These are phyloP conservation scores for Quercus glauca DNA, from an alignment of 306 rosid species.

Conservation along the genomic window DNA sequence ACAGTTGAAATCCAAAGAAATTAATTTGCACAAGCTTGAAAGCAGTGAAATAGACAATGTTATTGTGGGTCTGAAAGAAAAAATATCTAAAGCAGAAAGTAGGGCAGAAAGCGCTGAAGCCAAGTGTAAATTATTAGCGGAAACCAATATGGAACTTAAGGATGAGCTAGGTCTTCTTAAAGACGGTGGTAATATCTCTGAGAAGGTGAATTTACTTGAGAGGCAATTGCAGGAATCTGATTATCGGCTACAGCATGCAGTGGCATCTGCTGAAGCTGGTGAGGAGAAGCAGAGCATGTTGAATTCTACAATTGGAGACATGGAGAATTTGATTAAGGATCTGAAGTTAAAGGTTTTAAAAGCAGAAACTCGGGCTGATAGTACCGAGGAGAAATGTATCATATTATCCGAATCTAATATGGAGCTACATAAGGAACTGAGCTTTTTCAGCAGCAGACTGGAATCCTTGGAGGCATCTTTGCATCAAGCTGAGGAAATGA, in stretches of 20 bases:
- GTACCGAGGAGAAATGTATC: constrained; percentile 71
- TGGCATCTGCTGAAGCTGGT: constrained; percentile 83
- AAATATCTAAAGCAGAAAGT: constrained; percentile 36
- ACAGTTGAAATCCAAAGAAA: constrained; percentile 42
- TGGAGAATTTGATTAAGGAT: constrained; percentile 74
- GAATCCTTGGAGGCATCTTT: constrained; percentile 63
- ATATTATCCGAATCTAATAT: constrained; percentile 70
- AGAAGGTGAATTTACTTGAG: constrained; percentile 50
- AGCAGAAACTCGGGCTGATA: constrained; percentile 72
- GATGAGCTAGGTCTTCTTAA: constrained; percentile 39
- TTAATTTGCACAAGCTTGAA: constrained; percentile 24
- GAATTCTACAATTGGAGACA: constrained; percentile 59
- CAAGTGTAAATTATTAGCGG: constrained; percentile 32
- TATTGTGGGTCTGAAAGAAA: constrained; percentile 38
- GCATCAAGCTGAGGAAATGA: constrained; percentile 63
- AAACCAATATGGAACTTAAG: constrained; percentile 40
- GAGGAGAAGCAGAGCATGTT: constrained; percentile 77
- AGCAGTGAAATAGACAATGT: constrained; percentile 36
- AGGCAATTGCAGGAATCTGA: constrained; percentile 57
- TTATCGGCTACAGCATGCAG: constrained; percentile 58
- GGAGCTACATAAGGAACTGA: constrained; percentile 60
- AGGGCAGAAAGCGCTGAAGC: constrained; percentile 48
- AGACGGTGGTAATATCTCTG: constrained; percentile 29
- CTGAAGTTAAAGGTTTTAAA: constrained; percentile 66
- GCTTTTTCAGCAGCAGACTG: constrained; percentile 59